Evolutionary conservation across 1,284 basidiomycete species (phyloP).

Genomic region (Athelia sp.): DNA sequence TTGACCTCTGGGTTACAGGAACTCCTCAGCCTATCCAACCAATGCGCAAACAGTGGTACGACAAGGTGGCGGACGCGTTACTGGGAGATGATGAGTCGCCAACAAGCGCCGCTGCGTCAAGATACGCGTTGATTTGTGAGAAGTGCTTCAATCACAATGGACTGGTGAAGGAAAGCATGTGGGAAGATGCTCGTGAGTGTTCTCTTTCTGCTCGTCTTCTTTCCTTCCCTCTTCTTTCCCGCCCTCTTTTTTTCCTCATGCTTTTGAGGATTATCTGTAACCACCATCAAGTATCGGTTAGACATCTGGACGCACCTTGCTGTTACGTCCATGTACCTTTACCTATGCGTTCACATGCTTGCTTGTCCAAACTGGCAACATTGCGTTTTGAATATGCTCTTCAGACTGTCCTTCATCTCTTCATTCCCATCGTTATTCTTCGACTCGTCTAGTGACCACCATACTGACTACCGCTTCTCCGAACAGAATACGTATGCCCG

Average conservation of each 20-base stretch:
- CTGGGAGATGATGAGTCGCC: constrained; percentile 78
- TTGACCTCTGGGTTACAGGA: constrained; percentile 11
- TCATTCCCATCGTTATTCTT: not conserved
- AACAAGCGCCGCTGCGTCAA: constrained; percentile 41
- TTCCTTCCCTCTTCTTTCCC: not conserved
- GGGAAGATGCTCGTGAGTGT: constrained; percentile 84
- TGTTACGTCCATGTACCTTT: too few species aligned
- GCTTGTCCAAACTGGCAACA: too few species aligned
- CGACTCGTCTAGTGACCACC: not conserved
- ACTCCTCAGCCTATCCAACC: constrained; percentile 28
- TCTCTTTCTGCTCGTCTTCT: constrained; percentile 4
- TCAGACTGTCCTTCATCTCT: not conserved
- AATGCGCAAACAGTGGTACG: constrained; percentile 80
- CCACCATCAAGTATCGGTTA: not conserved
- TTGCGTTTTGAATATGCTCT: too few species aligned
- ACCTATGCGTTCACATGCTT: too few species aligned
- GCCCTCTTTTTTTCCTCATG: not conserved
- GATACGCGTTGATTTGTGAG: constrained; percentile 93
- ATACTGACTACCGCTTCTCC: constrained; percentile 4
- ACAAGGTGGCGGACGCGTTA: constrained; percentile 82
- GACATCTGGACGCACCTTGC: too few species aligned
- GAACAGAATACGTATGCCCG: constrained; percentile 75
- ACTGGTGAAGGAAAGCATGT: constrained; percentile 83
- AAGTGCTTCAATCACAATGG: constrained; percentile 95
- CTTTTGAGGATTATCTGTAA: not conserved